These are phyloP conservation scores for Phanerochaete sordida DNA, from an alignment of 768 basidiomycete species.

Conservation along the genomic window DNA sequence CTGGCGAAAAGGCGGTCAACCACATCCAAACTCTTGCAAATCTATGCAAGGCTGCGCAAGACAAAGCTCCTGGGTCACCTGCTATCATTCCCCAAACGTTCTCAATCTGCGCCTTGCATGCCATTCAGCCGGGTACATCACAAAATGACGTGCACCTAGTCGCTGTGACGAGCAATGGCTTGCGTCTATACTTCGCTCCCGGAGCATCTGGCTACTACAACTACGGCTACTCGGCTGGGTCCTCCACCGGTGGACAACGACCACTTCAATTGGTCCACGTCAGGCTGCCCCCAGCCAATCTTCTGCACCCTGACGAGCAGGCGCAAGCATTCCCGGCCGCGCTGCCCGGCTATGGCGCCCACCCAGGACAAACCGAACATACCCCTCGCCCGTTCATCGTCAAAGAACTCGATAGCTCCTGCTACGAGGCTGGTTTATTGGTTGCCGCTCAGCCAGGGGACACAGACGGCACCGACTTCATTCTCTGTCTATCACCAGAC, in stretches of 20 bases:
- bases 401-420: conserved; percentile 55
- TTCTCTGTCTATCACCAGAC: conserved; percentile 75
- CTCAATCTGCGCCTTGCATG: conserved; percentile 66
- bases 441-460: conserved; percentile 75
- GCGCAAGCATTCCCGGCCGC: conserved; percentile 46
- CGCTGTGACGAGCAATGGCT: conserved; percentile 77
- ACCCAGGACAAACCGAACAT: conserved; percentile 42
- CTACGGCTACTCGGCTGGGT: conserved; percentile 42
- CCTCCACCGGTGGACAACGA: conserved; percentile 23
- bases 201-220: conserved; percentile 36
- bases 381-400: conserved; percentile 56
- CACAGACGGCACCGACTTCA: conserved; percentile 66
- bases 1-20: conserved; percentile 62
- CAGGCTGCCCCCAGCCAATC: conserved; percentile 70
- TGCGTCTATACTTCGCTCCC: conserved; percentile 80
- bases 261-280: conserved; percentile 73
- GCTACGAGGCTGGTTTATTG: conserved; percentile 63
- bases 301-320: conserved; percentile 75
- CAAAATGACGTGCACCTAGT: conserved; percentile 71
- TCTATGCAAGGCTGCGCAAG: conserved; percentile 71
- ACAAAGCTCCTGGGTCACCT: conserved; percentile 77
- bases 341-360: conserved; percentile 43
- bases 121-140: conserved; percentile 63
- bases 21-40: conserved; percentile 74
- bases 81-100: conserved; percentile 68